Evolutionary conservation across 106 monocot genomes (phyloP), one percentile per base, ranked within the genome.

Genomic region (Vanilla planifolia): DNA sequence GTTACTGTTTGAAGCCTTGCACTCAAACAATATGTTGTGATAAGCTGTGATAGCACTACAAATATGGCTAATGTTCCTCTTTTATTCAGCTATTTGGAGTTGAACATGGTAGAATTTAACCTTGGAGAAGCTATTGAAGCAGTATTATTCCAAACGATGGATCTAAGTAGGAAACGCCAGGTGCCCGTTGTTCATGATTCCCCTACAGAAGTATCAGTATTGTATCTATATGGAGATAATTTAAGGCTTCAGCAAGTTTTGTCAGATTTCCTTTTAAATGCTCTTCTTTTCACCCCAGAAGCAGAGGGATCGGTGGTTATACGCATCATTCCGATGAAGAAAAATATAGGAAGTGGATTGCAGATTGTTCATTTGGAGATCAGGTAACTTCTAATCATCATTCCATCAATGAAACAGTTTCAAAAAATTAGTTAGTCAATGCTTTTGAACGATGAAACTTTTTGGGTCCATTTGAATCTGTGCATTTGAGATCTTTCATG

Each of bases 161-260:
- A 56, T 58, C 21, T 86, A 67, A 86, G 94, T 73, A 78, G 57
- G 63, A 77, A 89, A 63, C 55, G 73, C 5, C 46, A 74, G 36
- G 70, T 94, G 13, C 30, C 73, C 1, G 70, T 94, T 37, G 62
- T 76, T 51, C 82, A 73, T 41, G 82, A 93, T 72, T 77, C 73
- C 32, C 71, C 89, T 65, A 41, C 44, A n/a, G 89, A 78, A 66
- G 50, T 82, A 28, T 89, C 85, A 16, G 71, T 39, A 32, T 73
- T 93, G 88, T 58, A 68, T 51, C 75, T 93, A 8, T 89, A 71
- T 63, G 92, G 88, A 21, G 93, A 93, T 60, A 85, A 79, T 68
- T 65, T 89, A 64, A 82, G 88, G 65, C 79, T 93, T 33, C 93
- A 94, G 48, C 93, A 94, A 74, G 70, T 80, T 30, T 64, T 94